phyloP scores from a whole-genome alignment of 2,329 filamentous ascomycete species.

The Fusarium tupiense region DNA sequence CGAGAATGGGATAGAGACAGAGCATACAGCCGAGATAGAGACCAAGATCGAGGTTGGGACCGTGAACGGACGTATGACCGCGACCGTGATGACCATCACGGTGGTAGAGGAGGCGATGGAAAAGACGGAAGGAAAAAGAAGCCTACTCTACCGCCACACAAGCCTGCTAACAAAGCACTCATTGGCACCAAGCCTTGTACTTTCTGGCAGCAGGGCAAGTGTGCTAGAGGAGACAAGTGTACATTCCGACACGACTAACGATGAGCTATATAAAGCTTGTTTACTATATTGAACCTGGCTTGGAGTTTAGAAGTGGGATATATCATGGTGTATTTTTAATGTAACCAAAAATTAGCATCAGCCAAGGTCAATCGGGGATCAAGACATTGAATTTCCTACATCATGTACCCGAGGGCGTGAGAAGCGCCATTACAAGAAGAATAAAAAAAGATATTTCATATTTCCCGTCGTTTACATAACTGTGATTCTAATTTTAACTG shows the following conservation, averaged over 20 bases:
- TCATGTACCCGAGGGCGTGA: neutral
- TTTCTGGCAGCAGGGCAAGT: conserved; percentile 77
- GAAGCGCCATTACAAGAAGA: conserved; percentile 6
- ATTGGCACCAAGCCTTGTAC: conserved; percentile 75
- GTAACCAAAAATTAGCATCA: conserved; percentile 31
- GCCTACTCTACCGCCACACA: conserved; percentile 53
- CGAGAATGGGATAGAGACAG: conserved; percentile 45
- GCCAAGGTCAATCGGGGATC: neutral
- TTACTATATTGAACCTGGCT: conserved; percentile 12
- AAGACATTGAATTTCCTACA: conserved; percentile 8
- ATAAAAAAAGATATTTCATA: conserved; percentile 17
- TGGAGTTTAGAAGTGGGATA: conserved; percentile 14
- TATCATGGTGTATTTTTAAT: conserved; percentile 39
- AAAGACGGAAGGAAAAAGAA: conserved; percentile 55
- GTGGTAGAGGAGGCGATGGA: conserved; percentile 46
- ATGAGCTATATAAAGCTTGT: conserved; percentile 4
- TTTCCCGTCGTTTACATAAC: neutral
- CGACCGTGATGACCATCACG: conserved; percentile 47
- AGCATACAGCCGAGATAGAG: conserved; percentile 42
- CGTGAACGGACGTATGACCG: conserved; percentile 48
- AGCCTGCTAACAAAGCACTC: conserved; percentile 63
- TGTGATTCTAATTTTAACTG: neutral
- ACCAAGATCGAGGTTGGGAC: conserved; percentile 41
- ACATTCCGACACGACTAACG: conserved; percentile 74
- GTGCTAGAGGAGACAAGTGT: conserved; percentile 77